These are phyloP conservation scores for Lentinus tigrinus DNA, from an alignment of 768 basidiomycete genomes.

Conservation along the genomic window DNA sequence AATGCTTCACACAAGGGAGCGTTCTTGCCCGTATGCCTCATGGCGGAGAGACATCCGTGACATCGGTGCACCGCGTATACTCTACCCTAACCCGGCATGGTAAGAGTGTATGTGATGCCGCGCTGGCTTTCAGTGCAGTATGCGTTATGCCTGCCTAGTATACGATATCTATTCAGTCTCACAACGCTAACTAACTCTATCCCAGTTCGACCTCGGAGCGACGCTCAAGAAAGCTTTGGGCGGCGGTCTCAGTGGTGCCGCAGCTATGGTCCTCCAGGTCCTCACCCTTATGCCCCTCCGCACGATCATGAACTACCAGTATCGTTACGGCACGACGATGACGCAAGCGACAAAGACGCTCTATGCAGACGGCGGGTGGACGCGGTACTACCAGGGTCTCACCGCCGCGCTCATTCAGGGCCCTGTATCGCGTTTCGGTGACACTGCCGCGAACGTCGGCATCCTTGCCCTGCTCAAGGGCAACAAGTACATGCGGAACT, in stretches of 20 bases:
- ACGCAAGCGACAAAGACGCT: conserved; percentile 65
- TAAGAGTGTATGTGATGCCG: too few species aligned
- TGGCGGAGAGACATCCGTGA: too few species aligned
- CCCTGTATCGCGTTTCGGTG: conserved; percentile 83
- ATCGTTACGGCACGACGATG: conserved; percentile 80
- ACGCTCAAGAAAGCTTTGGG: conserved; percentile 84
- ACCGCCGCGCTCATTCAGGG: conserved; percentile 84
- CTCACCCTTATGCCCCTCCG: conserved; percentile 90
- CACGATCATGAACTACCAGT: conserved; percentile 98
- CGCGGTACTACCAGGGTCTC: conserved; percentile 88
- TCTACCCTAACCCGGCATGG: too few species aligned
- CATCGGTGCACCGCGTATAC: too few species aligned
- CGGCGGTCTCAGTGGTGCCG: conserved; percentile 88
- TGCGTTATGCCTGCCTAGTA: too few species aligned
- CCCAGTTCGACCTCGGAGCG: conserved; percentile 74
- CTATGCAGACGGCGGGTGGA: conserved; percentile 75
- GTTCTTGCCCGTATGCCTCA: too few species aligned
- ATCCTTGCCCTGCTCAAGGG: conserved; percentile 83
- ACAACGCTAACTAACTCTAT: background rate
- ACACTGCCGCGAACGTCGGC: conserved; percentile 92
- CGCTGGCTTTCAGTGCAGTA: too few species aligned
- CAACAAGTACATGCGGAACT: conserved; percentile 64
- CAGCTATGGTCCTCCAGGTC: conserved; percentile 96
- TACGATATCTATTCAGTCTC: background rate
- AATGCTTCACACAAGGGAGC: too few species aligned